Conservation (phyloP, 106 monocot species). For the Triglochin maritima region DNA sequence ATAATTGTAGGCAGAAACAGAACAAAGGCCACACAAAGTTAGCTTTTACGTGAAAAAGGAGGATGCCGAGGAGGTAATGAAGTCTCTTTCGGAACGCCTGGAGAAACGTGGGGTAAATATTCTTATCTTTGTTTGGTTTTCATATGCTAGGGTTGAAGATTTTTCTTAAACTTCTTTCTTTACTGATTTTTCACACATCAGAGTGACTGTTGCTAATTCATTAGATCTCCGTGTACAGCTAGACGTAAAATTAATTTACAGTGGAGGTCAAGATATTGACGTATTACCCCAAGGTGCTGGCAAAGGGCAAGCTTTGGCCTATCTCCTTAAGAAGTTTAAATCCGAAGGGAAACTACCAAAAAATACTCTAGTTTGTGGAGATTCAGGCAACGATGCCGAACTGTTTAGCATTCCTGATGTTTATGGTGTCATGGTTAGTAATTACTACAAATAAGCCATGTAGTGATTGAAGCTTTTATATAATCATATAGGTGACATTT, state of each 20-base stretch:
- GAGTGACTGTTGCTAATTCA: too few species aligned
- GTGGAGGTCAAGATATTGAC: conserved; percentile 71
- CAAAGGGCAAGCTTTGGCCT: conserved; percentile 85
- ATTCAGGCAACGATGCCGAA: conserved; percentile 95
- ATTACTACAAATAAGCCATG: too few species aligned
- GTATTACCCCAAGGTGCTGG: conserved; percentile 82
- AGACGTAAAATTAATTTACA: conserved; percentile 88
- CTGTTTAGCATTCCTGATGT: conserved; percentile 79
- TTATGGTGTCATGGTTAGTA: conserved; percentile 85
- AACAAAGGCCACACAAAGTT: conserved; percentile 83
- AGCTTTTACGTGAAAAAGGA: conserved; percentile 75
- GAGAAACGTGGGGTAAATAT: conserved; percentile 54
- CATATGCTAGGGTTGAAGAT: too few species aligned
- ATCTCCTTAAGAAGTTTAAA: conserved; percentile 64
- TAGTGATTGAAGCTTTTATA: too few species aligned
- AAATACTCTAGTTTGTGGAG: conserved; percentile 87
- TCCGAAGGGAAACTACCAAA: conserved; percentile 38
- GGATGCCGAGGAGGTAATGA: conserved; percentile 44
- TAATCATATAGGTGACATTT: too few species aligned
- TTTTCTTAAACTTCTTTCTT: too few species aligned
- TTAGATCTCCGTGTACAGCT: conserved; percentile 24
- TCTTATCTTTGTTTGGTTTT: neutral
- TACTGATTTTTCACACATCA: too few species aligned
- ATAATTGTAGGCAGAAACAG: conserved; percentile 43
- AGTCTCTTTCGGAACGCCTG: conserved; percentile 30